Base-by-base conservation (phyloP, 202 grass and related monocot genomes). In the Carex arenaria region DNA sequence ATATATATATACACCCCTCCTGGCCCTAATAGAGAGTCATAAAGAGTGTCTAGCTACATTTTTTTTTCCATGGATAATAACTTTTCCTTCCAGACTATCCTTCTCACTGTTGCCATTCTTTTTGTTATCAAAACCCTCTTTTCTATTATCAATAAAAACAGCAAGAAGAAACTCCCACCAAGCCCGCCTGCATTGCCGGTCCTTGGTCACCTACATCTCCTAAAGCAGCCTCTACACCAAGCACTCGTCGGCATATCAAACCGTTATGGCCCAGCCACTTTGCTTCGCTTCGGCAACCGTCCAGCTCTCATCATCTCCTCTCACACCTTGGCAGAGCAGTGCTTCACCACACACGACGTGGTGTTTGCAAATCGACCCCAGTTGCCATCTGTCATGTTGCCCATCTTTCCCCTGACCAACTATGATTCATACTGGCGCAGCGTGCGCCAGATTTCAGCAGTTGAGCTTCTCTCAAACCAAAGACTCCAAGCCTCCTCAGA, bases 201-300 rank as follows among this genome's bases (percentile, higher is more conserved):
- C 43, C 76, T 94, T 0, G 93, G 90, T 7, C 93, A 92, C 90
- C 88, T 94, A 51, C 85, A 94, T 78, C 84, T 90, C 19, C 15
- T 94, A 6, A 60, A 88, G 65, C 87, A 28, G 23, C 90, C 90
- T 36, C 81, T 93, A 20, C 90, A 93, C 83, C 93, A 75, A 45
- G 62, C 85, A 3, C 83, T 95, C 0, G 82, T 87, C 15, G 12
- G 56, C 69, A 67, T 93, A 53, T 78, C 87, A 5, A 85, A 28
- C 0, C 45, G 49, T 5, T 76, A 85, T 75, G 66, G 90, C 72
- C 86, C 89, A 4, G 20, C 89, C 12, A 51, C 68, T 5, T 75
- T 83, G 47, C 79, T 93, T 12, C 85, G 68, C 2, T 89, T 92
- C 2, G 93, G 93, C 22, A 64, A 68, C 12, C 87, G 90, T 34